Conservation (phyloP, 2,329 filamentous ascomycete species). For the Leptosphaerulina australis region DNA sequence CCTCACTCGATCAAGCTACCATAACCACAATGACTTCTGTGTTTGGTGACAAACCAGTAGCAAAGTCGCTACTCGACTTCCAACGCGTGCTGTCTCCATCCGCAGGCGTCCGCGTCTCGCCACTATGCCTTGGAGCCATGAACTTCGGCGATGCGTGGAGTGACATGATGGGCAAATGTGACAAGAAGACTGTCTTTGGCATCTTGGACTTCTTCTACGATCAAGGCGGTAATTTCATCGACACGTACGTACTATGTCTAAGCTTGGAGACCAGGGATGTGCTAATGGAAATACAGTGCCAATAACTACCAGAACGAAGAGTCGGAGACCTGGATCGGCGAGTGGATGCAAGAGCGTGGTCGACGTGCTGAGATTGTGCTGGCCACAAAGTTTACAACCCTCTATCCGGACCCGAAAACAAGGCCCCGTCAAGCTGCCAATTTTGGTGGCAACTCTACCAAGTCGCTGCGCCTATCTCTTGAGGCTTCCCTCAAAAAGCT, state of each 20-base stretch:
- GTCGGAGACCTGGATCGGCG: conserved; percentile 57
- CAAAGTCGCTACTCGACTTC: conserved; percentile 55
- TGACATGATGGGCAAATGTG: conserved; percentile 50
- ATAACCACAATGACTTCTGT: conserved; percentile 28
- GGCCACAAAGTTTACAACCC: conserved; percentile 60
- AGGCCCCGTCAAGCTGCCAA: conserved; percentile 46
- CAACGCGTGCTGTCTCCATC: conserved; percentile 60
- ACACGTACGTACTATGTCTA: conserved; percentile 46
- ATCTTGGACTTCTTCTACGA: conserved; percentile 57
- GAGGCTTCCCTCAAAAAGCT: conserved; percentile 51
- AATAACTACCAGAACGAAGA: conserved; percentile 57
- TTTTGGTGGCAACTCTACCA: conserved; percentile 51
- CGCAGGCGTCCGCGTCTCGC: conserved; percentile 59
- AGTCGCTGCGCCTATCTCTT: conserved; percentile 47
- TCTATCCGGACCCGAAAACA: conserved; percentile 32
- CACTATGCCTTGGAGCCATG: conserved; percentile 61
- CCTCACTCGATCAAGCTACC: background rate
- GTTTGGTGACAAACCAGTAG: conserved; percentile 34
- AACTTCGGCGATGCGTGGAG: conserved; percentile 61
- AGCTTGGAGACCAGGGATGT: background rate
- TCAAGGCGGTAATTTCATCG: conserved; percentile 60
- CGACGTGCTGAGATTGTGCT: conserved; percentile 60
- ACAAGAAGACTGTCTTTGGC: conserved; percentile 53
- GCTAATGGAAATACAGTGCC: conserved; percentile 39
- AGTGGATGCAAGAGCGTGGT: conserved; percentile 56